Percentiles rank a stretch among this genome's conserved stretches.
Evolutionary conservation across 768 basidiomycete species (phyloP).

Genomic region (Tephrocybe sp.): DNA sequence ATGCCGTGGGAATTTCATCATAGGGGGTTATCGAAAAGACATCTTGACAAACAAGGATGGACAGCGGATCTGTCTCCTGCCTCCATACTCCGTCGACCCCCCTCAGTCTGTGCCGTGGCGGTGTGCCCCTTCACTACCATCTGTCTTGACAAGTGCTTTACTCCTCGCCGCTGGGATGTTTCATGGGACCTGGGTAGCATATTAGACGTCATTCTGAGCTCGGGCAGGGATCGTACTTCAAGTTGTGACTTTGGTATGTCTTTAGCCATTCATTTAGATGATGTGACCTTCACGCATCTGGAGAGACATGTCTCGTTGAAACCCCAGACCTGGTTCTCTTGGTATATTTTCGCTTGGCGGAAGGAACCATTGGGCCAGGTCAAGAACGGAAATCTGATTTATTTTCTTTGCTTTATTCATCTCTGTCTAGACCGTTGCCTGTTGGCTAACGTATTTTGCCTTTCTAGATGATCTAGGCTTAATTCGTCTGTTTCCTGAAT

Average conservation of each 20-base stretch:
- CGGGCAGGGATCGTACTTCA: background rate
- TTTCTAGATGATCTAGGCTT: too few species aligned
- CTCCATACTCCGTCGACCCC: too few species aligned
- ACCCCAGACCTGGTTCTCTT: slow-evolving; percentile 30
- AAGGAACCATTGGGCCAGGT: slow-evolving; percentile 43
- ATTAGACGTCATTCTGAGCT: background rate
- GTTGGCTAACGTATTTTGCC: too few species aligned
- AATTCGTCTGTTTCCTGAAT: too few species aligned
- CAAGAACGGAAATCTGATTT: slow-evolving; percentile 66
- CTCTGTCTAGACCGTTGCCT: too few species aligned
- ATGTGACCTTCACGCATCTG: slow-evolving; percentile 35
- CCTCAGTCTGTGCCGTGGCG: too few species aligned
- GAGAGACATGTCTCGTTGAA: slow-evolving; percentile 40
- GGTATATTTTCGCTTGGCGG: slow-evolving; percentile 36
- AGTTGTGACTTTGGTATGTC: background rate
- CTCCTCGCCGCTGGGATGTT: background rate
- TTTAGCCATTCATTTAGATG: slow-evolving; percentile 25
- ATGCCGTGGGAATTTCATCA: too few species aligned
- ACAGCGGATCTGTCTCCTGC: too few species aligned
- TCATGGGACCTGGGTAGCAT: background rate
- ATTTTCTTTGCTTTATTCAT: background rate
- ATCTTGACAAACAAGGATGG: too few species aligned
- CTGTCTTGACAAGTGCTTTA: background rate
- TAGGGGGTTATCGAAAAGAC: too few species aligned
- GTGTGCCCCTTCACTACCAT: too few species aligned